Conservation (phyloP, 352 stramenopile genomes). For the Stramenopiles sp. region DNA sequence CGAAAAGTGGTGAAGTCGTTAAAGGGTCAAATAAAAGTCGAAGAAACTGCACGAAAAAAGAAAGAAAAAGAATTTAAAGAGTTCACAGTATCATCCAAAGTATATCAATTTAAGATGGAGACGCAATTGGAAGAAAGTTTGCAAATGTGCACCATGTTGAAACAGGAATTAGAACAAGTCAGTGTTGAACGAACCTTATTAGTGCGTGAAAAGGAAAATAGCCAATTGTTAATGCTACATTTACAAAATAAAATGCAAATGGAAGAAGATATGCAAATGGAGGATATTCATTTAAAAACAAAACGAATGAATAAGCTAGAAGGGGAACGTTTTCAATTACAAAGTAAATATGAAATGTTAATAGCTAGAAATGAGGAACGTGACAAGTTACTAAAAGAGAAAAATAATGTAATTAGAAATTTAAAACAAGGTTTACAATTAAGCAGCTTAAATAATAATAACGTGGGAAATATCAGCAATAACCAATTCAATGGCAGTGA, state of each 20-base stretch:
- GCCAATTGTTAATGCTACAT: background rate
- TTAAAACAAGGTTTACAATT: slow-evolving; percentile 5
- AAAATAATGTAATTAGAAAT: background rate
- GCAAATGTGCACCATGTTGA: background rate
- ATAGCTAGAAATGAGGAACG: background rate
- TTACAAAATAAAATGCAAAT: background rate
- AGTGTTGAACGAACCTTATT: background rate
- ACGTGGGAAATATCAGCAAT: no score
- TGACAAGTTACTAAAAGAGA: background rate
- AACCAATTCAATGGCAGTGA: no score
- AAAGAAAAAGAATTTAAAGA: background rate
- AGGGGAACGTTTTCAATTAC: background rate
- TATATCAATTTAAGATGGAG: background rate
- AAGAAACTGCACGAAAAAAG: background rate
- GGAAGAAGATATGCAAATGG: background rate
- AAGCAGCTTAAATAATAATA: no score
- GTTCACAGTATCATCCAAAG: background rate
- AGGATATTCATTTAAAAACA: background rate
- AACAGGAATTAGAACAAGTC: background rate
- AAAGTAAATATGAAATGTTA: background rate
- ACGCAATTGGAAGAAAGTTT: background rate
- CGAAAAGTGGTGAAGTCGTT: background rate
- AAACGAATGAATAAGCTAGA: background rate
- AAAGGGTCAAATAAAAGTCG: background rate
- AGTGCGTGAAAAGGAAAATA: background rate